Conservation (phyloP, 1,284 basidiomycete species). For the Pyrrhoderma noxium region DNA sequence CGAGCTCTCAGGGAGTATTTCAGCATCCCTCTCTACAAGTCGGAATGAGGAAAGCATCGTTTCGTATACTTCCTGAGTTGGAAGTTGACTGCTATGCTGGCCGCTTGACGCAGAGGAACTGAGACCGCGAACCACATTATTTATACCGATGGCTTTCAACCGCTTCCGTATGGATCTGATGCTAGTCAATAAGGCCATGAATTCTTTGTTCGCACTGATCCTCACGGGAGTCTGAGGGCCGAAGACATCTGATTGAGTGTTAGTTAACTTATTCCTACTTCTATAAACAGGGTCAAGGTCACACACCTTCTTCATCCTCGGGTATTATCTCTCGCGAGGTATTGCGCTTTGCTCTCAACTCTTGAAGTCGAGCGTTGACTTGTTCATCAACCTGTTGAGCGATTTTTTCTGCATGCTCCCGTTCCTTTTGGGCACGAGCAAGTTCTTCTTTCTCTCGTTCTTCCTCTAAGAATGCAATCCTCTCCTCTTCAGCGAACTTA, state of each 20-base stretch:
- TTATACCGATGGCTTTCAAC: slow-evolving; percentile 34
- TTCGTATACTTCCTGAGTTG: slow-evolving; percentile 39
- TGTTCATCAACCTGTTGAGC: slow-evolving; percentile 21
- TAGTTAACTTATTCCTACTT: neutral
- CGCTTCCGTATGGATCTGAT: slow-evolving; percentile 17
- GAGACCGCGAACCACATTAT: slow-evolving; percentile 31
- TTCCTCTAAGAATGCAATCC: slow-evolving; percentile 22
- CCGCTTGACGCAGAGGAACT: slow-evolving; percentile 6
- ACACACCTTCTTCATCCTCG: slow-evolving; percentile 20
- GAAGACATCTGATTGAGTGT: slow-evolving; percentile 11
- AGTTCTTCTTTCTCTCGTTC: slow-evolving; percentile 14
- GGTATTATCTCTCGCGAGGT: slow-evolving; percentile 10
- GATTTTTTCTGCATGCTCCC: slow-evolving; percentile 17
- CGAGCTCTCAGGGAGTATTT: slow-evolving; percentile 38
- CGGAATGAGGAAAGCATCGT: slow-evolving; percentile 42
- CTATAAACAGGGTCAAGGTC: neutral
- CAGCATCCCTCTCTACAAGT: slow-evolving; percentile 38
- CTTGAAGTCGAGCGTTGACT: slow-evolving; percentile 20
- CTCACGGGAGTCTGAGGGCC: slow-evolving; percentile 7
- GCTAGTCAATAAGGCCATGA: slow-evolving; percentile 5
- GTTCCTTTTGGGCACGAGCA: slow-evolving; percentile 8
- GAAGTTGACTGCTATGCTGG: slow-evolving; percentile 41
- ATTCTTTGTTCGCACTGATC: slow-evolving; percentile 5
- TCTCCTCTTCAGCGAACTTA: slow-evolving; percentile 46
- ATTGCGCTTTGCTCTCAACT: slow-evolving; percentile 18